Evolutionary conservation across 768 basidiomycete species (phyloP).

Genomic region (Hygrophorus russula): DNA sequence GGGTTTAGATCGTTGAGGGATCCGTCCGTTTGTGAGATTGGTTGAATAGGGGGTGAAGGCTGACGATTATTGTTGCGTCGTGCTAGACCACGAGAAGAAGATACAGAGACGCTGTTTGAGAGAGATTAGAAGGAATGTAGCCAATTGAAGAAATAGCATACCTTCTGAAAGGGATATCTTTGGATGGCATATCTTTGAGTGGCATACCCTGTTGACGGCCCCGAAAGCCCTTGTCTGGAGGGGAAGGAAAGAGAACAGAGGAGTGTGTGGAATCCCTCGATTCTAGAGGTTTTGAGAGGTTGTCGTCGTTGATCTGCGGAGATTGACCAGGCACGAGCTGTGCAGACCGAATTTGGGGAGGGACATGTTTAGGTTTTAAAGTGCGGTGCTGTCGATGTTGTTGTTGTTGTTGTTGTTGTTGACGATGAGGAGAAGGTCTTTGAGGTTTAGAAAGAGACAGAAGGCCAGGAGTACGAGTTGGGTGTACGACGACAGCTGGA

Average conservation of each 20-base stretch:
- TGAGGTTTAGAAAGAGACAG: constrained; percentile 56
- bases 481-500: constrained; percentile 54
- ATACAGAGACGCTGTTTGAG: constrained; percentile 34
- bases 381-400: constrained; percentile 18
- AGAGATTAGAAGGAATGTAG: constrained; percentile 3
- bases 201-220: constrained; percentile 23
- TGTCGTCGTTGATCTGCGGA: not conserved
- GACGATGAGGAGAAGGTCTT: constrained; percentile 19
- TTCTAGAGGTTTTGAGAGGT: constrained; percentile 4
- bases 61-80: constrained; percentile 48
- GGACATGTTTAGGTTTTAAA: constrained; percentile 23
- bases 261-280: no score
- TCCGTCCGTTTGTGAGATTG: constrained; percentile 61
- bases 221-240: constrained; percentile 19
- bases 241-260: constrained; percentile 8
- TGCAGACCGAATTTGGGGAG: constrained; percentile 15
- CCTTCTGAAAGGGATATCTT: constrained; percentile 34
- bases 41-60: constrained; percentile 44
- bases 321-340: constrained; percentile 8
- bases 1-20: constrained; percentile 17
- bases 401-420: constrained; percentile 23
- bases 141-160: constrained; percentile 11
- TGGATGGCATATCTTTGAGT: constrained; percentile 30
- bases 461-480: constrained; percentile 64
- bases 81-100: constrained; percentile 23